Percentiles rank a stretch among this genome's conserved stretches.
Evolutionary conservation across 768 basidiomycete genomes (phyloP).

Genomic region (Pulveroboletus sp.): DNA sequence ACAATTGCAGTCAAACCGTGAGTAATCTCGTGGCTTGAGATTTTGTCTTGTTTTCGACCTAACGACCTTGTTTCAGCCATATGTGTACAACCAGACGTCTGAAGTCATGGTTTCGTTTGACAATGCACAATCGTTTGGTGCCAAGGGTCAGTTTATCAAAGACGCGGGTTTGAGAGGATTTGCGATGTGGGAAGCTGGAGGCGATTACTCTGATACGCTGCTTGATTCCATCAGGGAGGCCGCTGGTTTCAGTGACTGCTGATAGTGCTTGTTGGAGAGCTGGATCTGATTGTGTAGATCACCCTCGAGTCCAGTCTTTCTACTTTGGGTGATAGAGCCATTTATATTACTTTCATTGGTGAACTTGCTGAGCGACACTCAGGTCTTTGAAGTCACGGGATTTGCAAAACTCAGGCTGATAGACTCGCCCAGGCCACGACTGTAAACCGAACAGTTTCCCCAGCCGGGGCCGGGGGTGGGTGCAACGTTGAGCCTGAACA

Average conservation of each 20-base stretch:
- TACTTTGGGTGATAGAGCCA: too few species aligned
- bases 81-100: slow-evolving; percentile 55
- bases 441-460: too few species aligned
- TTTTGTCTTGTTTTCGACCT: not conserved
- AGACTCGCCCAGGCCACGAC: too few species aligned
- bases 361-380: too few species aligned
- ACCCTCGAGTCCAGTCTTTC: too few species aligned
- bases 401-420: too few species aligned
- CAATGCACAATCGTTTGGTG: slow-evolving; percentile 52
- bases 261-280: not conserved
- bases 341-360: too few species aligned
- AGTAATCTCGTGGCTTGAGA: slow-evolving; percentile 17
- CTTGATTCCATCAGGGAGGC: slow-evolving; percentile 49
- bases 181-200: slow-evolving; percentile 70
- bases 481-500: too few species aligned
- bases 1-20: slow-evolving; percentile 69
- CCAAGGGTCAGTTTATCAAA: slow-evolving; percentile 62
- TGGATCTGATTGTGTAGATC: too few species aligned
- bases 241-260: too few species aligned
- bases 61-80: slow-evolving; percentile 46
- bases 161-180: slow-evolving; percentile 58
- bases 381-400: too few species aligned
- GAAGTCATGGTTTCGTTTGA: slow-evolving; percentile 68
- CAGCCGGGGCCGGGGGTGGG: too few species aligned
- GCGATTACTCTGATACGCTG: slow-evolving; percentile 59